These are phyloP conservation scores for Parmelia sp. DNA, from an alignment of 495 filamentous ascomycete species.

Conservation along the genomic window DNA sequence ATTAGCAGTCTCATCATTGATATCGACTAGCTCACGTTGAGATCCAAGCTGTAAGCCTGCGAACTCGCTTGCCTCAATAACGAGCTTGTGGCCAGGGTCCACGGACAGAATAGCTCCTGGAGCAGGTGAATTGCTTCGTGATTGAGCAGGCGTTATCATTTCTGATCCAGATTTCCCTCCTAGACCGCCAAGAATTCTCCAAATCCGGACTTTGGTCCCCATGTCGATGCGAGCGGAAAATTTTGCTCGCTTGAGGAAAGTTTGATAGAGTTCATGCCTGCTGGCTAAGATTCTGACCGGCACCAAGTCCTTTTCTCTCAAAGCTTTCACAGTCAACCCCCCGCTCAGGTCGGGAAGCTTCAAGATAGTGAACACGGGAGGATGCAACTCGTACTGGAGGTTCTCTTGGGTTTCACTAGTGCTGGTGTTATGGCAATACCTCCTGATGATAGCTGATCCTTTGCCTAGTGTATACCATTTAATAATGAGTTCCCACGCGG, in stretches of 20 bases:
- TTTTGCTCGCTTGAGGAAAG: conserved; percentile 72
- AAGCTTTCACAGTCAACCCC: conserved; percentile 49
- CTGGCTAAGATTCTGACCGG: conserved; percentile 62
- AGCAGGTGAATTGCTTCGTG: conserved; percentile 48
- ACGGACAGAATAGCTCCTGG: conserved; percentile 38
- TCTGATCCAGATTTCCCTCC: conserved; percentile 36
- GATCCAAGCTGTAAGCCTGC: conserved; percentile 56
- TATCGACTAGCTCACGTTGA: conserved; percentile 63
- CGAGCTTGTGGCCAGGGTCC: conserved; percentile 55
- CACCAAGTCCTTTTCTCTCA: conserved; percentile 48
- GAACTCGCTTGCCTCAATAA: conserved; percentile 70
- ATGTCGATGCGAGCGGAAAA: conserved; percentile 53
- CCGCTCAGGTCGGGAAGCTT: conserved; percentile 56
- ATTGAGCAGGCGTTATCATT: conserved; percentile 53
- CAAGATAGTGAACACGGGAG: conserved; percentile 79
- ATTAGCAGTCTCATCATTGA: conserved; percentile 67
- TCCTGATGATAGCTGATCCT: conserved; percentile 64
- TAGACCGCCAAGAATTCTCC: conserved; percentile 58
- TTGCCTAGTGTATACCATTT: conserved; percentile 73
- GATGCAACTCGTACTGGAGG: conserved; percentile 74
- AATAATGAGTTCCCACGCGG: conserved; percentile 74
- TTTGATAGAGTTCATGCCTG: conserved; percentile 56
- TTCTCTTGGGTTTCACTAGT: conserved; percentile 51
- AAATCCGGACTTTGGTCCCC: conserved; percentile 69
- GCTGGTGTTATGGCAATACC: conserved; percentile 70